Base-by-base conservation (phyloP, 2,329 filamentous ascomycete species). In the Blastomyces emzantsi region DNA sequence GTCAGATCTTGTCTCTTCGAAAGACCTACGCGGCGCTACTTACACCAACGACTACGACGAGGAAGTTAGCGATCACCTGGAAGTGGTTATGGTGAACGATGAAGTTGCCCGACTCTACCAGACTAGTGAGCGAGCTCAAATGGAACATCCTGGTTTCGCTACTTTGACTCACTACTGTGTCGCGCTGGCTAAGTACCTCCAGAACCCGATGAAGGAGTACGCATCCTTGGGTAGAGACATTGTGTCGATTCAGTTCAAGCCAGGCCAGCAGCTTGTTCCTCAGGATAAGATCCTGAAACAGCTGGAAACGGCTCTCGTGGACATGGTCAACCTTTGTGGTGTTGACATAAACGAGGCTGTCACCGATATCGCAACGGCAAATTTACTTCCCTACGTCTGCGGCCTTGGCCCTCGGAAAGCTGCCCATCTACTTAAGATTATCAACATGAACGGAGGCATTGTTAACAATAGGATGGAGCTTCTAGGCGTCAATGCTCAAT, bases 81-180 rank as follows among this genome's bases (percentile, higher is more conserved):
- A 97, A 64, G 89, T 97, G 11, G 82, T 97, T 39, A 86, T 96
- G 62, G 90, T 97, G 66, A 97, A 97, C 70, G 94, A 99, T 70
- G 94, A 99, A 77, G 92, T 97, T 60, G 94, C 94, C n/a, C 87
- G 94, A 55, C 83, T 97, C 3, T 99, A 97, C 79, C 92, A 97
- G 76, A 90, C 92, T 70, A 97, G 92, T 73, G 85, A 87, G 17
- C 86, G 92, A 52, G 92, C 90, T 13, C 81, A 84, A 59, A 79
- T 84, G 13, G 93, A 97, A 67, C 90, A 96, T 72, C 92, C 94
- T 6, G 87, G 87, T 15, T 82, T 96, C 39, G 84, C 86, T 62
- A 85, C 90, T 7, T 81, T 96, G 61, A 90, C 89, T 0, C 85
- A 91, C 70, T 99, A 99, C 77, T 96, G 92, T 73, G 87, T 96